Evolutionary conservation across 2,329 filamentous ascomycete genomes (phyloP), one percentile per base, ranked within the genome.

Genomic region (Penicillium concentricum): DNA sequence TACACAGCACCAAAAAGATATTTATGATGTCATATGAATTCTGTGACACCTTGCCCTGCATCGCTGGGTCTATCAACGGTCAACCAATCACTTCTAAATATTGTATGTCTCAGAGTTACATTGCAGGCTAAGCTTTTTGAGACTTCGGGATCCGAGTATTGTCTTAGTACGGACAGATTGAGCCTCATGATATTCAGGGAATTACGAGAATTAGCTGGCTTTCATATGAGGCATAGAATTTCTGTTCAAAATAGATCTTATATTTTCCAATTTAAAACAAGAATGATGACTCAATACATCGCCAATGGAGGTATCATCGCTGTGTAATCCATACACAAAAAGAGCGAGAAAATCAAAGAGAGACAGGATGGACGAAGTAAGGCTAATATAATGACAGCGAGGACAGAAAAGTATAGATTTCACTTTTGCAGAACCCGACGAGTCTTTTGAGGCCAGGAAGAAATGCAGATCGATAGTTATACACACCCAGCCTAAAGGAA

Each of bases 251-350:
- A 60, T 37, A 51, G 43, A 16, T 35, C 34, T 30, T 26, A 32
- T 32, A 32, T 32, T 32, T 32, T 32, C 15, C 38, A 42, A 24
- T 28, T 43, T 39, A 26, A 52, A 43, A 41, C 16, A 13, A 34
- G 16, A 41, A 41, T 28, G n/a, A 48, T 43, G 32, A 43, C 18
- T 54, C 18, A 57, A 48, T 48, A 52, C 35, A 54, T 64, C 44
- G 56, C 54, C 61, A 58, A 57, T 59, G 28, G 53, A 62, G 57
- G 61, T 59, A 65, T 62, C 59, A 65, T 38, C 49, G 51, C 53
- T 54, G 56, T 50, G 43, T 45, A 54, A 45, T 59, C 50, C 49
- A 45, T 48, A 48, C 51, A 52, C 35, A 13, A 28, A 42, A 42
- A 34, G 20, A 46, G 48, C 13, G 51, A 34, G 18, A 18, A 45